These are phyloP conservation scores for Pythium sukuiense DNA, from an alignment of 352 stramenopile genomes.

Conservation along the genomic window DNA sequence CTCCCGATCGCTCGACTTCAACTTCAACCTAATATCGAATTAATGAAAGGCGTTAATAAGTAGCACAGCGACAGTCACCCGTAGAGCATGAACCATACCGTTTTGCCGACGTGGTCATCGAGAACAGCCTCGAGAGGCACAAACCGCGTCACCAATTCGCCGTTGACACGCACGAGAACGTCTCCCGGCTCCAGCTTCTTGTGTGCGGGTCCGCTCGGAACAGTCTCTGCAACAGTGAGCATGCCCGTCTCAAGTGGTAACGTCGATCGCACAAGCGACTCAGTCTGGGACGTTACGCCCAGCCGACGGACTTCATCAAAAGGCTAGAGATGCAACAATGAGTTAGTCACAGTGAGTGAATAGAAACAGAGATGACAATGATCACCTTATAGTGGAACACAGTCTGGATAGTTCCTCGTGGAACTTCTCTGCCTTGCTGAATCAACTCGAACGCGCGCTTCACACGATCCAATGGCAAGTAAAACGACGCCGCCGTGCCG, in stretches of 20 bases:
- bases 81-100: conserved; percentile 37
- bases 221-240: conserved; percentile 87
- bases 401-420: conserved; percentile 87
- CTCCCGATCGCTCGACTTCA: conserved; percentile 77
- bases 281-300: conserved; percentile 73
- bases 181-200: conserved; percentile 88
- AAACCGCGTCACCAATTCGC: conserved; percentile 82
- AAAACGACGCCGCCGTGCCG: conserved; percentile 87
- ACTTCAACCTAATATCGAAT: conserved; percentile 53
- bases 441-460: conserved; percentile 86
- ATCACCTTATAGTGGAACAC: conserved; percentile 85
- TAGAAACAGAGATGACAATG: no score
- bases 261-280: conserved; percentile 70
- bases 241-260: conserved; percentile 89
- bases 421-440: conserved; percentile 62
- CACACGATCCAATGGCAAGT: conserved; percentile 88
- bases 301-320: conserved; percentile 90
- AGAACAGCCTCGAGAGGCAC: conserved; percentile 82
- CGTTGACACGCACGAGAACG: conserved; percentile 86
- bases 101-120: conserved; percentile 73
- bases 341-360: not conserved
- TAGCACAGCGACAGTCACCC: not conserved
- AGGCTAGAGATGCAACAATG: conserved; percentile 29
- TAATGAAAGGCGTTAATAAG: not conserved
- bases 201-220: conserved; percentile 75